A percentile compares a stretch with the other conserved stretches of the same genome.
phyloP scores from a whole-genome alignment of 2,329 filamentous ascomycete species.

The Aureobasidium sp. region DNA sequence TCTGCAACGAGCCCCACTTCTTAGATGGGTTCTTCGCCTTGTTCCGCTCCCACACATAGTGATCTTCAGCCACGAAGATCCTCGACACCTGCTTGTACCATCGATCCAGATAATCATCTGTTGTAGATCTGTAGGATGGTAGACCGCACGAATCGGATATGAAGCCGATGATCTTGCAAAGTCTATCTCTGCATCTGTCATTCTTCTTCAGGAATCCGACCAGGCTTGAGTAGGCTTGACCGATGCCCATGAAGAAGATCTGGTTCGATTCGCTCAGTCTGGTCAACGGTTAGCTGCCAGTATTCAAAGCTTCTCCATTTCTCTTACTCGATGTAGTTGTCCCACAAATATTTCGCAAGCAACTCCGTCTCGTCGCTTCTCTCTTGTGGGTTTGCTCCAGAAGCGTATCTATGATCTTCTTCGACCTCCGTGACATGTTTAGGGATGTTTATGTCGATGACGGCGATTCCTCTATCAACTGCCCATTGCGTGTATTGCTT shows the following conservation, averaged over 20 bases:
- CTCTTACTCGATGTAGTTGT: conserved; percentile 78
- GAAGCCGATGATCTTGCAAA: conserved; percentile 72
- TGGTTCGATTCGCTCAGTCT: conserved; percentile 59
- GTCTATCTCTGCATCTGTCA: conserved; percentile 52
- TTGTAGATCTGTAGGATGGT: conserved; percentile 57
- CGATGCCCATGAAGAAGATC: conserved; percentile 79
- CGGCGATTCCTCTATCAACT: conserved; percentile 62
- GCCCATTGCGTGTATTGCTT: conserved; percentile 82
- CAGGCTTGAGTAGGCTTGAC: conserved; percentile 78
- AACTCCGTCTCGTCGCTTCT: conserved; percentile 50
- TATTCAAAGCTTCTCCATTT: background rate
- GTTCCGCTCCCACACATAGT: conserved; percentile 65
- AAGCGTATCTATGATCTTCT: conserved; percentile 29
- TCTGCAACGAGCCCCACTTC: conserved; percentile 47
- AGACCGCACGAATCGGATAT: conserved; percentile 62
- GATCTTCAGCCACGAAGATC: conserved; percentile 67
- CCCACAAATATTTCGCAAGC: conserved; percentile 82
- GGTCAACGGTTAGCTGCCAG: background rate
- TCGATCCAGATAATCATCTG: conserved; percentile 59
- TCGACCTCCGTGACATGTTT: conserved; percentile 61
- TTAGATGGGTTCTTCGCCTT: conserved; percentile 48
- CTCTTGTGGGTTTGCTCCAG: conserved; percentile 40
- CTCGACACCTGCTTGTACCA: conserved; percentile 82
- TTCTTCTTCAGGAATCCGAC: conserved; percentile 66
- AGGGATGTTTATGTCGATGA: conserved; percentile 89